Evolutionary conservation across 1,139 yeast genomes (phyloP), one percentile per base, ranked within the genome.

Genomic region (Yamadazyma atmosphaerica): DNA sequence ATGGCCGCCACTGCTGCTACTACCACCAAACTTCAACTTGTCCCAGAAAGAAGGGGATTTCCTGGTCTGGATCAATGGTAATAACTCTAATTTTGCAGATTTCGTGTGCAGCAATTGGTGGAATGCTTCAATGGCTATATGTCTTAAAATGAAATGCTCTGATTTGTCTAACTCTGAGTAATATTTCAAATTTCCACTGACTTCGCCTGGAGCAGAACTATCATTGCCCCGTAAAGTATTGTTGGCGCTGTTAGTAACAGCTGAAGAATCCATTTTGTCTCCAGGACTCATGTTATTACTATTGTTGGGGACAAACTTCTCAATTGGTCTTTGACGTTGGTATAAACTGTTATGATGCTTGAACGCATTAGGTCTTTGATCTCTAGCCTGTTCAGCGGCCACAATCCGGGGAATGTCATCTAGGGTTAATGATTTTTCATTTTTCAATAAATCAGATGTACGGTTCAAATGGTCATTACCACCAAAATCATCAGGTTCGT

Each of bases 401-500:
- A 92, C 98, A 55, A 92, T 90, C 49, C 98, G 75, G 5, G 98
- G 96, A 50, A 92, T 92, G 63, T 92, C 99, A 61, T 92, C 98
- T 53, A 92, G 74, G 0, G 97, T 90, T 40, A 92, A 74, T 1
- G 95, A 83, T 51, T 86, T 86, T 51, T 90, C 95, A 55, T 82
- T 86, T 54, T 84, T 81, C 42, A 87, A 72, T 37, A 85, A 65
- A 48, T 82, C 86, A 0, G 89, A 81, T 0, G 90, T 83, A 11
- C 77, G 58, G 47, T 68, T 74, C 34, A 72, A 62, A 24, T 48
- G 50, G 40, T 65, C 66, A 29, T 58, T 60, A 40, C 55, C 58
- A n/a, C 65, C 58, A 3, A 54, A 36, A 36, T 59, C 58, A 17
- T 66, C 50, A 11, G 77, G 75, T 40, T 73, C 79, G 31, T 74